phyloP scores from a whole-genome alignment of 345 rosid species.

The Crucihimalaya himalaica region DNA sequence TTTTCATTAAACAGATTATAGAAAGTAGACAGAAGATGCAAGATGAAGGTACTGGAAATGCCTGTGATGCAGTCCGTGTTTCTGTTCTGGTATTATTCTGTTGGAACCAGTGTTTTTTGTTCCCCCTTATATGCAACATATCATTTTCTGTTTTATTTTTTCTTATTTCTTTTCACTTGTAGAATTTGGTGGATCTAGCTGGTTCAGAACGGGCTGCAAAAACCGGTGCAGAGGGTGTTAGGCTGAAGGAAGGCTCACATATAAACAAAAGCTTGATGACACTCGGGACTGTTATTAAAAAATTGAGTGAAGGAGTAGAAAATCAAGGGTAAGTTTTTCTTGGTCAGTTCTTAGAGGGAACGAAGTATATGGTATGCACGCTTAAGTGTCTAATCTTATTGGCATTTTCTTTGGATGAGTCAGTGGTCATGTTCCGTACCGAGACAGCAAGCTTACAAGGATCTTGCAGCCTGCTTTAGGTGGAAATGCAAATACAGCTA shows the following conservation, averaged over 20 bases:
- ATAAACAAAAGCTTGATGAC: conserved; percentile 96
- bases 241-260: conserved; percentile 94
- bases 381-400: not conserved
- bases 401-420: conserved; percentile 32
- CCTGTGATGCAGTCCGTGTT: conserved; percentile 94
- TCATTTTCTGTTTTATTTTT: conserved; percentile 5
- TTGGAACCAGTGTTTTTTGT: conserved; percentile 20
- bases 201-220: conserved; percentile 99
- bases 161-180: conserved; percentile 30
- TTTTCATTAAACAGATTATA: conserved; percentile 58
- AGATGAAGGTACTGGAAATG: conserved; percentile 54
- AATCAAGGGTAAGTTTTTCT: conserved; percentile 67
- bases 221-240: conserved; percentile 98
- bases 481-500: conserved; percentile 98
- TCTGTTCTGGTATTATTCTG: conserved; percentile 71
- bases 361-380: not conserved
- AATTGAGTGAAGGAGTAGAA: conserved; percentile 93
- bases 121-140: conserved; percentile 10
- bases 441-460: conserved; percentile 97
- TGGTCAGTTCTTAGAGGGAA: not conserved
- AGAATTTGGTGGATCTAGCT: conserved; percentile 98
- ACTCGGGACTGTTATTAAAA: conserved; percentile 88
- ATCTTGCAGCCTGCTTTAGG: conserved; percentile 96
- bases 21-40: conserved; percentile 88
- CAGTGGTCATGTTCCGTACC: conserved; percentile 96